These are phyloP conservation scores for Thermothelomyces thermophilus DNA, from an alignment of 2,329 filamentous ascomycete species.

Conservation along the genomic window DNA sequence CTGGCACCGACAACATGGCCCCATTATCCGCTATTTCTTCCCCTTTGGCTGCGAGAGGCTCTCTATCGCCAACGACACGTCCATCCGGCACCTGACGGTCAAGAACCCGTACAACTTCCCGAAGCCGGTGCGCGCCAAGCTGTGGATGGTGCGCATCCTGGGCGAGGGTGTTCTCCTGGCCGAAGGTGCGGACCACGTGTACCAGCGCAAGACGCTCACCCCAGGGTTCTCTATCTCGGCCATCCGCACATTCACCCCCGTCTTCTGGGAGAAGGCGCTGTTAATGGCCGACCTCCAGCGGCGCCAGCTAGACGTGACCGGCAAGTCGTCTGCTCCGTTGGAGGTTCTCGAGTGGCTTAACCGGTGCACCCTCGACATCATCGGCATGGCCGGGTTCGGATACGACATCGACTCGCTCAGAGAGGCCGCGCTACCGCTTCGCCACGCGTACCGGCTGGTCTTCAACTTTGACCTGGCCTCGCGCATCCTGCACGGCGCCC, in stretches of 20 bases:
- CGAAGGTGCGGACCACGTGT: constrained; percentile 36
- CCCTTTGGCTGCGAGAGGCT: constrained; percentile 39
- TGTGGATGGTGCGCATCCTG: constrained; percentile 39
- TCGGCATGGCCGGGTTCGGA: constrained; percentile 36
- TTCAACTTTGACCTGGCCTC: constrained; percentile 36
- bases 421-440: constrained; percentile 32
- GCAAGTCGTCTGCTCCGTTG: constrained; percentile 27
- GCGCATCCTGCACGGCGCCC: constrained; percentile 35
- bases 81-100: constrained; percentile 39
- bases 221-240: constrained; percentile 22
- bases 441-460: constrained; percentile 36
- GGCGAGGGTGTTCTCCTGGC: constrained; percentile 38
- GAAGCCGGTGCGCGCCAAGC: constrained; percentile 30
- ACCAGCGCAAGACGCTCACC: constrained; percentile 30
- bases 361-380: constrained; percentile 39
- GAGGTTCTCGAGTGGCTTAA: constrained; percentile 39
- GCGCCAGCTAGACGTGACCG: constrained; percentile 29
- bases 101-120: constrained; percentile 33
- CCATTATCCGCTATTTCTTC: constrained; percentile 41
- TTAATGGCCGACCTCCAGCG: constrained; percentile 38
- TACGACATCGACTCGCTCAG: constrained; percentile 36
- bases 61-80: constrained; percentile 38
- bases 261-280: constrained; percentile 37
- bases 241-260: constrained; percentile 32
- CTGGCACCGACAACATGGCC: constrained; percentile 37